Evolutionary conservation across 495 filamentous ascomycete genomes (phyloP).

Genomic region (Aspergillus heteromorphus): DNA sequence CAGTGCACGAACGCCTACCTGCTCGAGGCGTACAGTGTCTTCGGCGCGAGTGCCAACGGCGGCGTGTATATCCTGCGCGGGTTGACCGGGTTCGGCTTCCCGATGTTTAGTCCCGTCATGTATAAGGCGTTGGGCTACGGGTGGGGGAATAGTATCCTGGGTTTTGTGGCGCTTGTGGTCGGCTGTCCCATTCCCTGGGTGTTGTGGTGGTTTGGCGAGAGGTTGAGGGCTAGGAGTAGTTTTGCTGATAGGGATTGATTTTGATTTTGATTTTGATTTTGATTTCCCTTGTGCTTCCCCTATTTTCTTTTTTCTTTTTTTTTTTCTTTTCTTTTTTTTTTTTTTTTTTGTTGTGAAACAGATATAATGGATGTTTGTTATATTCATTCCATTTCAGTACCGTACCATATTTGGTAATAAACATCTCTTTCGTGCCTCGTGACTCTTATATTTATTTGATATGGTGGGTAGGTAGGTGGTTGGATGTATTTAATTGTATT

Average conservation of each 20-base stretch:
- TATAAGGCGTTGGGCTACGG: slow-evolving; percentile 9
- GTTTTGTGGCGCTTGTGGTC: slow-evolving; percentile 6
- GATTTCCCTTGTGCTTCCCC: not conserved
- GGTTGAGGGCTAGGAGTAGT: slow-evolving; percentile 6
- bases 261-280: not conserved
- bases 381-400: too few species aligned
- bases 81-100: slow-evolving; percentile 12
- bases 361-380: too few species aligned
- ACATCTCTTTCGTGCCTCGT: too few species aligned
- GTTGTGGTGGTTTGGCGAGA: slow-evolving; percentile 10
- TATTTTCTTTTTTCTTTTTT: too few species aligned
- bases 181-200: slow-evolving; percentile 6
- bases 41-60: slow-evolving; percentile 12
- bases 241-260: not conserved
- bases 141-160: slow-evolving; percentile 13
- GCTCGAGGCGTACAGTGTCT: slow-evolving; percentile 9
- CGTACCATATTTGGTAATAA: too few species aligned
- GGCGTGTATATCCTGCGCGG: slow-evolving; percentile 10
- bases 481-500: too few species aligned
- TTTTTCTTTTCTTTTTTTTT: not conserved
- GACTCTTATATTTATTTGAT: too few species aligned
- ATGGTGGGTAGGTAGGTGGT: too few species aligned
- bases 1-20: slow-evolving; percentile 14
- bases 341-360: not conserved
- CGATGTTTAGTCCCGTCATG: slow-evolving; percentile 7